Evolutionary conservation across 2,329 filamentous ascomycete species (phyloP).

Genomic region (Hymenoscyphus infarciens): DNA sequence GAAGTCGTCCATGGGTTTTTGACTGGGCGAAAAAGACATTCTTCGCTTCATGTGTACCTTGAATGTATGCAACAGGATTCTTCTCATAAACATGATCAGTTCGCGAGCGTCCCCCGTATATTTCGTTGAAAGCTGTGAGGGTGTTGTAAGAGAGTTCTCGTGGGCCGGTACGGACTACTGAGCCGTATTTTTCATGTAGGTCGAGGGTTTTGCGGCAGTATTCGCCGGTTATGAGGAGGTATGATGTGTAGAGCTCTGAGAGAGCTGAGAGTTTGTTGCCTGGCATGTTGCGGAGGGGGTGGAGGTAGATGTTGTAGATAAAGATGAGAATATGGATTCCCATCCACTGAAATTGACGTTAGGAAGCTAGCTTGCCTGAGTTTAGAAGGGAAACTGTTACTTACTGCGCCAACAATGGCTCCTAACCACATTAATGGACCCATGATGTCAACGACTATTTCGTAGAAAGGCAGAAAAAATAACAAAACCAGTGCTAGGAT

Average conservation of each 20-base stretch:
- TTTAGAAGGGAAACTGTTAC: background rate
- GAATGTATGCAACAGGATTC: background rate
- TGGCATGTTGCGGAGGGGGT: background rate
- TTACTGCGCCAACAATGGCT: background rate
- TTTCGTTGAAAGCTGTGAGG: background rate
- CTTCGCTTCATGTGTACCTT: background rate
- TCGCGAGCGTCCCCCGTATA: background rate
- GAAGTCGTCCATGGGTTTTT: background rate
- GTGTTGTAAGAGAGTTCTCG: conserved; percentile 1
- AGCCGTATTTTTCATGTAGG: background rate
- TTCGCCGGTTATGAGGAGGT: background rate
- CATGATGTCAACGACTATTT: background rate
- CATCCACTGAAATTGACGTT: background rate
- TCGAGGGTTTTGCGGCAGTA: background rate
- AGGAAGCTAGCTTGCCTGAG: background rate
- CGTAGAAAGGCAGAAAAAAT: background rate
- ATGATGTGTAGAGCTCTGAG: background rate
- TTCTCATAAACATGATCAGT: background rate
- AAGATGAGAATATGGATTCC: background rate
- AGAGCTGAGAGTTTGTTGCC: background rate
- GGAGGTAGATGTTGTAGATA: background rate
- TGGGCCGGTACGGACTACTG: background rate
- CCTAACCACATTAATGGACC: background rate
- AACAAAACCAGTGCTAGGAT: background rate
- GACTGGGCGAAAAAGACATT: background rate